A percentile compares a stretch with the other conserved stretches of the same genome.
Conservation (phyloP, 2,329 filamentous ascomycete species). For the Nigrospora sphaerica region DNA sequence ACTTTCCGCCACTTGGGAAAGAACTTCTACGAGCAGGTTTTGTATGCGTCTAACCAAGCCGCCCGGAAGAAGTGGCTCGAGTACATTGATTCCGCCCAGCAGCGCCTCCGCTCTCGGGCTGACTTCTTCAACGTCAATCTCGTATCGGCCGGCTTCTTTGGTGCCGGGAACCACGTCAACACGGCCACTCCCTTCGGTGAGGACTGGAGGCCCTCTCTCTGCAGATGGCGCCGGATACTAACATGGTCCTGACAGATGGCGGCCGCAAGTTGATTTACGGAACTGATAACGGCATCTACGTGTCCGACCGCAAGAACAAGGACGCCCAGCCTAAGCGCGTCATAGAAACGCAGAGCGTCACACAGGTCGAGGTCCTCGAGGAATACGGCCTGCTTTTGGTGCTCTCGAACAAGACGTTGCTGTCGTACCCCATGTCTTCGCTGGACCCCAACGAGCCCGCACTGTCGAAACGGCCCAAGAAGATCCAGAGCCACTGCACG, state of each 20-base stretch:
- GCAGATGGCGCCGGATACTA: neutral
- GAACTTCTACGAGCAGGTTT: conserved; percentile 84
- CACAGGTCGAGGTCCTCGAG: conserved; percentile 92
- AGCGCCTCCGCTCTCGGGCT: conserved; percentile 76
- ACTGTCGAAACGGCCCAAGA: conserved; percentile 79
- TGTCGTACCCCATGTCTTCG: conserved; percentile 81
- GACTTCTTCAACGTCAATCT: conserved; percentile 78
- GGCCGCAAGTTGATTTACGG: conserved; percentile 91
- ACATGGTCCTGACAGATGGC: conserved; percentile 55
- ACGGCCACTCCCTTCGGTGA: conserved; percentile 86
- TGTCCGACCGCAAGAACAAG: conserved; percentile 85
- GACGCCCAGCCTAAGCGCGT: conserved; percentile 76
- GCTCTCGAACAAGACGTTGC: conserved; percentile 84
- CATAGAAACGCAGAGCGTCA: conserved; percentile 79
- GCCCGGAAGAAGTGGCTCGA: conserved; percentile 96
- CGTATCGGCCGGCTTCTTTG: conserved; percentile 54
- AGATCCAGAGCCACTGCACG: conserved; percentile 94
- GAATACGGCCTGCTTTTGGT: conserved; percentile 90
- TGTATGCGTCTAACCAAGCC: conserved; percentile 80
- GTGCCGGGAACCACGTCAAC: conserved; percentile 74
- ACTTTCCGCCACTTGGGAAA: conserved; percentile 95
- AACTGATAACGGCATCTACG: conserved; percentile 88
- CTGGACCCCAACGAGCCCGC: conserved; percentile 78
- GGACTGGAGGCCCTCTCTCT: conserved; percentile 19
- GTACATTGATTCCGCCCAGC: conserved; percentile 85